Base-by-base conservation (phyloP, 1,139 yeast species). In the Geotrichum klebahnii region DNA sequence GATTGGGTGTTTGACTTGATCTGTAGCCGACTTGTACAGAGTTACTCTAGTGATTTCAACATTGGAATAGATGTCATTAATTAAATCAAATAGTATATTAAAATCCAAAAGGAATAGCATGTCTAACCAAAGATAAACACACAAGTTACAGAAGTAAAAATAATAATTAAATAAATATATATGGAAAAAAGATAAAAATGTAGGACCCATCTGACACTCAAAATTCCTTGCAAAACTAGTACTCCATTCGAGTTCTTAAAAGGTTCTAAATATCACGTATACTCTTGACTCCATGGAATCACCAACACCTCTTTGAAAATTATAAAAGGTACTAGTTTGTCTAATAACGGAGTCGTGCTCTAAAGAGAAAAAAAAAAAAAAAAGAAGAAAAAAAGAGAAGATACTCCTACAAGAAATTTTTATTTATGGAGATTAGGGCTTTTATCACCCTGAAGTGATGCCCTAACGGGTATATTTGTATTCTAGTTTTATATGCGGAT, bases 131-230 rank as follows among this genome's bases (percentile, higher is more conserved):
- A 8, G 10, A 6, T 26, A 26, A 26, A 26, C 6, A 10, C 6
- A 26, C 6, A 26, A 26, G 29, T 8, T 8, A 26, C 6, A 26
- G 10, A 26, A 10, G 10, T 8, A 22, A 19, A 24, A 43, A 22
- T 1, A 23, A 20, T n/a, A 26, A 24, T 26, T 23, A 20, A 35
- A 24, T 19, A 5, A 12, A 12, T 26, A 9, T 14, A 36, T 10
- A 14, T 28, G 5, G n/a, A 12, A n/a, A 23, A 38, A 23, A 23
- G 16, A 38, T 8, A 33, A n/a, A 43, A 48, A 71, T 77, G 73
- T 78, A 55, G 72, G 69, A 66, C 70, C 67, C 71, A 74, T 75
- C 81, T 78, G 82, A 78, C 82, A 78, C 82, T 73, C 79, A 63
- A 67, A 72, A 68, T 65, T 76, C 80, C 67, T 61, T 5, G 44